Conservation (phyloP, 1,139 yeast species). For the Candida sojae region DNA sequence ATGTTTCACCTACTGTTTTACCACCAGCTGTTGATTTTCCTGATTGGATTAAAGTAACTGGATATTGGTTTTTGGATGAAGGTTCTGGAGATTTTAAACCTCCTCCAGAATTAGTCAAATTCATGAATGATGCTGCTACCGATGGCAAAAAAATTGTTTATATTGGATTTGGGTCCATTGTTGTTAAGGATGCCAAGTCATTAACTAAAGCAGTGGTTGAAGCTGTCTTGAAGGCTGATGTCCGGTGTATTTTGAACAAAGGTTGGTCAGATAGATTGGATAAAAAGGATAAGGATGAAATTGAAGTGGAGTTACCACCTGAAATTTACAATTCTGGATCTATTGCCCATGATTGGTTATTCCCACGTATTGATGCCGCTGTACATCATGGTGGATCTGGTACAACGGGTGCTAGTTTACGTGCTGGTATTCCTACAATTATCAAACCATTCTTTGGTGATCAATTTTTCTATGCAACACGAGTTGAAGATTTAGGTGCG, state of each 20-base stretch:
- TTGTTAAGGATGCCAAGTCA: constrained; percentile 77
- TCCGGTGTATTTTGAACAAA: constrained; percentile 82
- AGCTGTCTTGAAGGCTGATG: constrained; percentile 78
- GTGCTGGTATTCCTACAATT: constrained; percentile 86
- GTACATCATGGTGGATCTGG: constrained; percentile 99
- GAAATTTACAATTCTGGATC: constrained; percentile 70
- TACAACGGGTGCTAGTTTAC: constrained; percentile 87
- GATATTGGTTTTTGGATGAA: constrained; percentile 94
- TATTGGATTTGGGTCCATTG: constrained; percentile 95
- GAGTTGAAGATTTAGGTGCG: constrained; percentile 89
- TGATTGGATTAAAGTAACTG: constrained; percentile 93
- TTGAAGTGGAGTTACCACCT: constrained; percentile 65
- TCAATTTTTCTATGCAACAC: constrained; percentile 84
- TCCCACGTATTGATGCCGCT: constrained; percentile 86
- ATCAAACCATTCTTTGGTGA: constrained; percentile 96
- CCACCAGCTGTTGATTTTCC: constrained; percentile 94
- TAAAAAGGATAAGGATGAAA: constrained; percentile 18
- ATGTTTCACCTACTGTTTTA: constrained; percentile 81
- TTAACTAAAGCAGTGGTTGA: constrained; percentile 77
- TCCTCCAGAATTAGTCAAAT: constrained; percentile 56
- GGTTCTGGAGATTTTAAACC: constrained; percentile 62
- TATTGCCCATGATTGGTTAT: constrained; percentile 93
- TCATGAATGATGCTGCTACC: constrained; percentile 61
- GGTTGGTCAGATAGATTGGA: constrained; percentile 89
- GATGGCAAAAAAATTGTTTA: constrained; percentile 75